These are phyloP conservation scores for Pseudogymnoascus sp. DNA, from an alignment of 2,329 filamentous ascomycete species.

Conservation along the genomic window DNA sequence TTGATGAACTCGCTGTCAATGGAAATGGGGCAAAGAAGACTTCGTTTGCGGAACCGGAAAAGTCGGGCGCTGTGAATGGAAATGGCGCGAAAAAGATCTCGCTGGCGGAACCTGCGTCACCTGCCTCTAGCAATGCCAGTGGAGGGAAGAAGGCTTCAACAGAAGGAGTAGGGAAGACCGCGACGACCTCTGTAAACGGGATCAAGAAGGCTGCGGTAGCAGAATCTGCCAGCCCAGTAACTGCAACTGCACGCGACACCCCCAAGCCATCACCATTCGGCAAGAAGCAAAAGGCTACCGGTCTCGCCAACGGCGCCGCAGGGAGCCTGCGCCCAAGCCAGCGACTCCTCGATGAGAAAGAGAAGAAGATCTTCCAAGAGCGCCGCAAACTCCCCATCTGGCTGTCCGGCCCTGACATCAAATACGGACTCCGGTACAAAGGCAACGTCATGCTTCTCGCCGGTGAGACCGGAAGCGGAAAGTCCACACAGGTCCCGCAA, in stretches of 20 bases:
- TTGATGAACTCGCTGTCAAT: background rate
- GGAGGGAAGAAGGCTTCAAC: background rate
- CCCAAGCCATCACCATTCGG: background rate
- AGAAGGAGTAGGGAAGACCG: background rate
- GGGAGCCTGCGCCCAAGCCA: background rate
- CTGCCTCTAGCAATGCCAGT: background rate
- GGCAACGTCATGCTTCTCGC: constrained; percentile 70
- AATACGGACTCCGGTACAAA: constrained; percentile 20
- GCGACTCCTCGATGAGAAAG: background rate
- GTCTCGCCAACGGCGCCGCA: background rate
- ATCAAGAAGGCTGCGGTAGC: background rate
- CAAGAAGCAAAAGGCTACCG: background rate
- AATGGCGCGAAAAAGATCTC: background rate
- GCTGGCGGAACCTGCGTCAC: background rate
- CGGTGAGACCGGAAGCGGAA: constrained; percentile 92
- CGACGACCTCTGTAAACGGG: background rate
- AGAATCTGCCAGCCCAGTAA: background rate
- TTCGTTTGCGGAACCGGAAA: background rate
- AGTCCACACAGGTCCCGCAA: constrained; percentile 93
- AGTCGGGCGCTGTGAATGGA: background rate
- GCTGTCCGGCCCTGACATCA: constrained; percentile 22
- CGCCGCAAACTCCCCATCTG: constrained; percentile 26
- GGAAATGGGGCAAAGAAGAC: background rate
- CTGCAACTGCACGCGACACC: background rate
- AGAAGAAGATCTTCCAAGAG: constrained; percentile 16